Base-by-base conservation (phyloP, 2,329 filamentous ascomycete genomes). In the Beauveria asiatica region DNA sequence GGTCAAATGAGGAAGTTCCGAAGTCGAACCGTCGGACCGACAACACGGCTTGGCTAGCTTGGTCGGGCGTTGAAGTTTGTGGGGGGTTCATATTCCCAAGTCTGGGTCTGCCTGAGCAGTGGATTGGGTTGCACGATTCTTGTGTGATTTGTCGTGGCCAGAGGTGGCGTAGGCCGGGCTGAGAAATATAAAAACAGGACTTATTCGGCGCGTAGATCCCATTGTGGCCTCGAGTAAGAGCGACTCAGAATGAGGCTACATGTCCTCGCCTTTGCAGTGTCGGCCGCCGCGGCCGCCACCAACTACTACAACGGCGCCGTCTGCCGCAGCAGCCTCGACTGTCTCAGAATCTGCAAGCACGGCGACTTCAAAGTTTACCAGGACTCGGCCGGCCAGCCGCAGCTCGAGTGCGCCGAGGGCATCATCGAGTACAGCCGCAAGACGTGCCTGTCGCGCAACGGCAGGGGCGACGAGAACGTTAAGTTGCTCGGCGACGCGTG, bases 1-100 rank as follows among this genome's bases (percentile, higher is more conserved):
- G 44, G 44, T 41, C 55, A 41, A 21, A 37, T 17, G 42, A 57
- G 41, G 44, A 27, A 49, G 13, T 6, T 42, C 57, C 57, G 41
- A 59, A 46, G 57, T 53, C 49, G 42, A 59, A 59, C 57, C 41
- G 57, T 49, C 57, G 57, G 57, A 48, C 57, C 50, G 57, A 60
- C 50, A 30, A 49, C 17, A 44, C 57, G 41, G 41, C 23, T 54
- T 59, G 50, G 57, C 57, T 25, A 19, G 49, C 27, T 54, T 21
- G 57, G 27, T n/a, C 37, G 16, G 41, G 33, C 41, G 57, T 52
- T 57, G 37, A 25, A 52, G 46, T 58, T 49, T 57, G 55, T 50
- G 55, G 55, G 45, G 55, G 19, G 17, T 56, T 37, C 42, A 9
- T 21, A 42, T 57, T 42, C 33, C 41, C 42, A 42, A 33, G 49